Base-by-base conservation (phyloP, 495 filamentous ascomycete genomes). In the Saxispiralis lemnorum region DNA sequence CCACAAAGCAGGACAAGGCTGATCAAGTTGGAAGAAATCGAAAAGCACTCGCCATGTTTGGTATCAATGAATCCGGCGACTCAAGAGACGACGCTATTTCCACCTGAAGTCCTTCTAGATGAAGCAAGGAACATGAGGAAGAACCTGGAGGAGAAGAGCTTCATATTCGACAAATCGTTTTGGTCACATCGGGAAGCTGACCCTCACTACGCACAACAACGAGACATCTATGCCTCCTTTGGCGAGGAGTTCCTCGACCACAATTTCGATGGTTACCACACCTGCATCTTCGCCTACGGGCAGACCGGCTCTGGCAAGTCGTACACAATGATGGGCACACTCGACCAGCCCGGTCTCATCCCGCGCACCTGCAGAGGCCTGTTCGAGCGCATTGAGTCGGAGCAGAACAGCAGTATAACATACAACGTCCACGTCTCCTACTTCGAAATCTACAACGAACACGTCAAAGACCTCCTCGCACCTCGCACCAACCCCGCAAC, bases 381-480 rank as follows among this genome's bases (percentile, higher is more conserved):
- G 20, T 99, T 99, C 56, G 75, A 95, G 62, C 76, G 89, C 43
- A 96, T 99, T 53, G 82, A 92, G 51, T 72, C 71, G 37, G 83
- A 86, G 32, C 71, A 79, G 31, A 76, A 78, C 6, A 81, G 85
- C 13, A 87, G 87, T 56, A 83, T 93, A 59, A 89, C 79, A 46
- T 99, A 93, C 67, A 85, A 83, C 51, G 89, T 99, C 39, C 83
- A 87, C 45, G 89, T 95, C 28, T 93, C 85, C 3, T 99, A 99
- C 63, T 96, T 96, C 51, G 89, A 99, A 61, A 87, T 99, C 49
- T 96, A 99, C 69, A 99, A 99, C 60, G 89, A 99, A 62, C 89
- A 99, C 63, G 92, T 96, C 28, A 80, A 89, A 41, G 89, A 99
- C 59, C 70, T 99, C 1, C 71, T 99, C 35, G 82, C 85, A 1